Base-by-base conservation (phyloP, 768 basidiomycete genomes). In the Candolleomyces efflorescens region DNA sequence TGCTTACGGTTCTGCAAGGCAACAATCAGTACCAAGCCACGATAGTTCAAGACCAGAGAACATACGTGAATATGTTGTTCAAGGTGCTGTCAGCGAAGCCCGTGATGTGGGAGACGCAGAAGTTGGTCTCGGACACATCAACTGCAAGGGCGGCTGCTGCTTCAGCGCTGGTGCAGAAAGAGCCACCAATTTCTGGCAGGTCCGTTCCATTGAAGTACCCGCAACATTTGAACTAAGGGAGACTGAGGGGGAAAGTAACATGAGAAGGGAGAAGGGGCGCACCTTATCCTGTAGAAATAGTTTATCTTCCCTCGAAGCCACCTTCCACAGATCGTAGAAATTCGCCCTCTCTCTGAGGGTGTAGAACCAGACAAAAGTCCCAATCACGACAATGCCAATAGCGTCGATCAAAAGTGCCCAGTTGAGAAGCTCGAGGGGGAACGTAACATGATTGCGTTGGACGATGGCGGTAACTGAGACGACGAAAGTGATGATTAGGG, bases 1-100 rank as follows among this genome's bases (percentile, higher is more conserved):
- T 5, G 11, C 69, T 71, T 70, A 79, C 75, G 58, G 82, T 81
- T 50, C 84, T 85, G 56, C 26, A 46, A 45, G 57, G 51, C 56
- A 11, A 22, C 49, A 46, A 24, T 50, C 44, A 49, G 38, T 22
- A 55, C n/a, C 49, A 20, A 20, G 38, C 17, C 48, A 26, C 37
- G 32, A 24, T 43, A 5, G 17, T n/a, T 20, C 37, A 50, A 22
- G 3, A 20, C 22, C 22, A n/a, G 56, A 20, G 43, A 43, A 82
- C 86, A 60, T 71, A 92, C 87, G 92, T 90, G 74, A 96, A 97
- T 46, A 88, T 78, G 59, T 90, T 79, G 69, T 94, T 90, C 60
- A 97, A 74, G 17, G 83, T 89, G 62, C 68, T 74, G 66, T 95
- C 91, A 13, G 87, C 85, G 67, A 81, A 84, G 13, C 69, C 69